phyloP scores from a whole-genome alignment of 2,329 filamentous ascomycete species.

The Fusarium verrucosum region DNA sequence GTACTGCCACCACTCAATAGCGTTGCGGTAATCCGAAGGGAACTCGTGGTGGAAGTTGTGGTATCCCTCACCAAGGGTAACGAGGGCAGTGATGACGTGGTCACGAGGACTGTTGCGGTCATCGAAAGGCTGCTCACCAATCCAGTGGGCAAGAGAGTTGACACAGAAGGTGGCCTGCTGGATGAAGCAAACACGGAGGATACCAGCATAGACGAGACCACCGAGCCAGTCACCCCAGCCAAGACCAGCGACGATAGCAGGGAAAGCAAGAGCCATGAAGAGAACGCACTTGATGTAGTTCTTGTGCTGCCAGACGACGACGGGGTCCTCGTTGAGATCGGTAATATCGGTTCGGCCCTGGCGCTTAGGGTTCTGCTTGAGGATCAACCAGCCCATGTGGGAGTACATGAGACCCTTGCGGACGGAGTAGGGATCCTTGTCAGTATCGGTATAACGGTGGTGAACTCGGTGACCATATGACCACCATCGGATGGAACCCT shows the following conservation, averaged over 20 bases:
- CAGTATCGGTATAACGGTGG: slow-evolving; percentile 91
- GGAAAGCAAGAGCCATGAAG: slow-evolving; percentile 79
- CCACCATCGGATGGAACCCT: slow-evolving; percentile 92
- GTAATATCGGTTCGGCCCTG: slow-evolving; percentile 89
- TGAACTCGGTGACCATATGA: slow-evolving; percentile 86
- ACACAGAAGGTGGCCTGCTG: slow-evolving; percentile 94
- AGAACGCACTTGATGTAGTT: slow-evolving; percentile 85
- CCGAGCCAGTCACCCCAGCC: slow-evolving; percentile 84
- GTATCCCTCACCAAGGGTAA: slow-evolving; percentile 88
- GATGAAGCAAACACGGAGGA: slow-evolving; percentile 87
- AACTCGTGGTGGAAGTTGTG: slow-evolving; percentile 98
- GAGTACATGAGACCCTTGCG: slow-evolving; percentile 88
- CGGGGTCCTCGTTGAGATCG: slow-evolving; percentile 84
- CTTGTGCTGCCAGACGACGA: slow-evolving; percentile 88
- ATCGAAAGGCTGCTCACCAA: slow-evolving; percentile 91
- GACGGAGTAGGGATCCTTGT: slow-evolving; percentile 91
- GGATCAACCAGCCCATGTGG: slow-evolving; percentile 85
- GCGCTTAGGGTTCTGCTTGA: slow-evolving; percentile 92
- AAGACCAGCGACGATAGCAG: slow-evolving; percentile 77
- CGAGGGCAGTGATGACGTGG: slow-evolving; percentile 84
- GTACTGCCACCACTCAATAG: slow-evolving; percentile 90
- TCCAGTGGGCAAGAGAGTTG: slow-evolving; percentile 90
- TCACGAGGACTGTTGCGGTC: slow-evolving; percentile 92
- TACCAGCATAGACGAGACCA: slow-evolving; percentile 85
- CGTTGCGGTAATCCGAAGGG: slow-evolving; percentile 91